Evolutionary conservation across 2,329 filamentous ascomycete species (phyloP).

Genomic region (Paradendryphiella salina): DNA sequence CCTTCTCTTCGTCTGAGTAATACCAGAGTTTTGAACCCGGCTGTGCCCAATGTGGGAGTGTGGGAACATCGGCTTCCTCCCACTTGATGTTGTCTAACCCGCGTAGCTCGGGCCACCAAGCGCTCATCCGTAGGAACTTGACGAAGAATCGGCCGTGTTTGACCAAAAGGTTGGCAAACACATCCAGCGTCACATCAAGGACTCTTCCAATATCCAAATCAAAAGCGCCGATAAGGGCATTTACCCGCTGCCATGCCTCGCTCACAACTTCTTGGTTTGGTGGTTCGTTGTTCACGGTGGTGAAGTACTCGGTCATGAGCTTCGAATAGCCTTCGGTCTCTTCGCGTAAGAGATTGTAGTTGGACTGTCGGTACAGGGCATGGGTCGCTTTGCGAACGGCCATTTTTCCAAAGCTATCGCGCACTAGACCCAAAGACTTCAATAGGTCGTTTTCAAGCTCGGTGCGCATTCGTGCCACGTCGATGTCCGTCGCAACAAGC

Average conservation of each 20-base stretch:
- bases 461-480: constrained; percentile 72
- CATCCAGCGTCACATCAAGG: constrained; percentile 90
- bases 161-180: constrained; percentile 90
- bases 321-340: constrained; percentile 98
- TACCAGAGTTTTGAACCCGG: constrained; percentile 68
- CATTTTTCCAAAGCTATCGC: constrained; percentile 80
- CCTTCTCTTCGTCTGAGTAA: constrained; percentile 70
- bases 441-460: constrained; percentile 80
- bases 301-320: constrained; percentile 92
- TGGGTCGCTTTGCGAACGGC: constrained; percentile 91
- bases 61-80: constrained; percentile 58
- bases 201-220: constrained; percentile 95
- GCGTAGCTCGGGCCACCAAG: constrained; percentile 87
- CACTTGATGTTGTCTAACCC: constrained; percentile 56
- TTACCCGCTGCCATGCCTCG: constrained; percentile 87
- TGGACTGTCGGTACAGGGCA: constrained; percentile 89
- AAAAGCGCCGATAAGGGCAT: constrained; percentile 93
- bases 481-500: constrained; percentile 71
- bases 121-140: constrained; percentile 86
- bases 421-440: constrained; percentile 75
- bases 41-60: constrained; percentile 83
- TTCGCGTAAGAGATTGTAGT: constrained; percentile 93
- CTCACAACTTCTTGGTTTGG: constrained; percentile 76
- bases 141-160: constrained; percentile 94
- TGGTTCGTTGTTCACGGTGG: constrained; percentile 74